Conservation (phyloP, 2,329 filamentous ascomycete species). For the Exophiala sp. region DNA sequence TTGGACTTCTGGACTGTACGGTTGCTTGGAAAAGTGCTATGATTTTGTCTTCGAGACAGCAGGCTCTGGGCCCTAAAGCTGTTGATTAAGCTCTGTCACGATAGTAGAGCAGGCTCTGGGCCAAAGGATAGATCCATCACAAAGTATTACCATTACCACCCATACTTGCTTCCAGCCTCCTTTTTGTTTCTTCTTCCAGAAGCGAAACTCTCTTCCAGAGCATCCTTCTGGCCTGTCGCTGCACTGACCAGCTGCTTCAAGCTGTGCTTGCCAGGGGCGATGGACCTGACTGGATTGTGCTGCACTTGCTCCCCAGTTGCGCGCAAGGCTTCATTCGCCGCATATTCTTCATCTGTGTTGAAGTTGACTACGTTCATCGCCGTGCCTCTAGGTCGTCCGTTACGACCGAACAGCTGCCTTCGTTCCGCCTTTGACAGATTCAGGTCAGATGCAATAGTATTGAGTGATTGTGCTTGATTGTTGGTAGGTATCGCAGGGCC, state of each 20-base stretch:
- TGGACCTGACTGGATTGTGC: constrained; percentile 77
- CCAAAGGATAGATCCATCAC: not conserved
- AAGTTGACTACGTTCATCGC: constrained; percentile 73
- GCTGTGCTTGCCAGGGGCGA: constrained; percentile 85
- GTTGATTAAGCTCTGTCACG: not conserved
- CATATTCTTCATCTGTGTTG: constrained; percentile 84
- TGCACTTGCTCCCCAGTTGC: constrained; percentile 64
- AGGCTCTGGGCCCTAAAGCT: not conserved
- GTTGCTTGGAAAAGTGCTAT: too few species aligned
- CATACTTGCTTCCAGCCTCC: constrained; percentile 79
- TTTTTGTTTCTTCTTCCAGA: constrained; percentile 72
- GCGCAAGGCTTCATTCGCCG: constrained; percentile 73
- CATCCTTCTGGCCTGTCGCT: constrained; percentile 77
- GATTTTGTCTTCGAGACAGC: not conserved
- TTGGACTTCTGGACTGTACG: too few species aligned
- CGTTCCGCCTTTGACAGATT: constrained; percentile 73
- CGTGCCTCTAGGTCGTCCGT: constrained; percentile 33
- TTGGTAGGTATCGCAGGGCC: constrained; percentile 14
- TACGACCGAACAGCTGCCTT: constrained; percentile 80
- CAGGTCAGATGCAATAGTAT: constrained; percentile 69
- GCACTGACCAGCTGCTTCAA: constrained; percentile 82
- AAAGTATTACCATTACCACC: constrained; percentile 57
- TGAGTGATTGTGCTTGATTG: constrained; percentile 54
- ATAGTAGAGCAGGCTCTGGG: not conserved
- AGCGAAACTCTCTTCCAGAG: constrained; percentile 88